Conservation (phyloP, 306 rosid genomes). For the Mimosa pudica region DNA sequence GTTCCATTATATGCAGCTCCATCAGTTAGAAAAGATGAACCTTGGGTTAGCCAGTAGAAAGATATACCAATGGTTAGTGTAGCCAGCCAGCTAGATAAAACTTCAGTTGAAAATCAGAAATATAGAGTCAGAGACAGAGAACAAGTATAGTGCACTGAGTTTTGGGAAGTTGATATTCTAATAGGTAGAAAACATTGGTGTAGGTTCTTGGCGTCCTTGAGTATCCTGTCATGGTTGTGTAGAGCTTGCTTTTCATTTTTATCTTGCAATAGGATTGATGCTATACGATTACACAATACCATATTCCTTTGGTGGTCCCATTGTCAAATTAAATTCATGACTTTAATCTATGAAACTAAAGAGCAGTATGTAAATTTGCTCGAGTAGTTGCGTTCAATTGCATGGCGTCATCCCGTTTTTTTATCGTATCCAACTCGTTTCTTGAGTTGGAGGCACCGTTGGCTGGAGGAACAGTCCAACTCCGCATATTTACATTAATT, state of each 20-base stretch:
- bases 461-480: background rate
- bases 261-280: slow-evolving; percentile 46
- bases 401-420: background rate
- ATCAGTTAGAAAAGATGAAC: slow-evolving; percentile 54
- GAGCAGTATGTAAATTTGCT: slow-evolving; percentile 27
- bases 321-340: slow-evolving; percentile 59
- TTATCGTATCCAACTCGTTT: background rate
- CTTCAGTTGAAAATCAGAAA: slow-evolving; percentile 43
- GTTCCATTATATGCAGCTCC: slow-evolving; percentile 81
- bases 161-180: slow-evolving; percentile 71
- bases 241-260: slow-evolving; percentile 43
- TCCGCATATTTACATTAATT: too few relatives aligned
- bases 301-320: background rate
- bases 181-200: slow-evolving; percentile 20
- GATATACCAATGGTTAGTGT: slow-evolving; percentile 35
- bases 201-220: slow-evolving; percentile 37
- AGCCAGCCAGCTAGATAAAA: slow-evolving; percentile 34
- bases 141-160: slow-evolving; percentile 46
- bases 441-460: background rate
- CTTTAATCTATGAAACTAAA: slow-evolving; percentile 45
- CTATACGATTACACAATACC: slow-evolving; percentile 27
- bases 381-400: background rate
- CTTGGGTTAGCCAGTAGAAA: slow-evolving; percentile 39
- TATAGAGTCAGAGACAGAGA: slow-evolving; percentile 36
- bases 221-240: slow-evolving; percentile 55